Base-by-base conservation (phyloP, 208 protist species). In the Endotrypanum monterogeii region DNA sequence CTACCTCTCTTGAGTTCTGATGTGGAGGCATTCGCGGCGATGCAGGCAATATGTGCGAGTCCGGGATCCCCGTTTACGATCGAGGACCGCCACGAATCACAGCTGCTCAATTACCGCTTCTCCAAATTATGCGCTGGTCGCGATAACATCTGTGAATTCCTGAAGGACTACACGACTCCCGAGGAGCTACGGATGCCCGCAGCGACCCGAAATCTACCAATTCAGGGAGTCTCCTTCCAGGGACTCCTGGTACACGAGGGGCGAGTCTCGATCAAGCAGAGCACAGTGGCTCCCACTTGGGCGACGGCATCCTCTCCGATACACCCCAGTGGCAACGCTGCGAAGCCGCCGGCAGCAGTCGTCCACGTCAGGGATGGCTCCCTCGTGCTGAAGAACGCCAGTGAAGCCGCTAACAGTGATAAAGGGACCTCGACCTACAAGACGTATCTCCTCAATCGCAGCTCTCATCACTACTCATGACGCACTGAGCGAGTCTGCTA, bases 1-100 rank as follows among this genome's bases (percentile, higher is more conserved):
- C 72, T 96, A 68, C 92, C 92, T 32, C 78, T 96, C n/a, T 67
- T 93, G 41, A 90, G 86, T 73, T 73, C 82, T 7, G 79, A 90
- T 50, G 71, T 84, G 52, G 89, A 93, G 62, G 71, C 89, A 5
- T 94, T 96, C 72, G 76, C 82, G 3, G 88, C 81, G n/a, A 57
- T 94, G 80, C 92, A 92, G 72, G 79, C 76, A 8, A 76, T 94
- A 23, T 94, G 89, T 78, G 80, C 84, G 30, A 82, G 71, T 30
- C 68, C 63, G 4, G 84, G 88, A 46, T 90, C 81, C 0, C 87
- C 87, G 2, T 96, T 96, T 57, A 68, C 65, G 12, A 81, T 96
- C 25, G 76, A 83, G n/a, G 83, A 94, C 60, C 82, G 93, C 23
- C 67, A 73, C 41, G 89, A 95, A 46, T 78, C 89, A 9, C 66